Evolutionary conservation across 2,329 filamentous ascomycete species (phyloP).

Genomic region (Blastomyces silverae): DNA sequence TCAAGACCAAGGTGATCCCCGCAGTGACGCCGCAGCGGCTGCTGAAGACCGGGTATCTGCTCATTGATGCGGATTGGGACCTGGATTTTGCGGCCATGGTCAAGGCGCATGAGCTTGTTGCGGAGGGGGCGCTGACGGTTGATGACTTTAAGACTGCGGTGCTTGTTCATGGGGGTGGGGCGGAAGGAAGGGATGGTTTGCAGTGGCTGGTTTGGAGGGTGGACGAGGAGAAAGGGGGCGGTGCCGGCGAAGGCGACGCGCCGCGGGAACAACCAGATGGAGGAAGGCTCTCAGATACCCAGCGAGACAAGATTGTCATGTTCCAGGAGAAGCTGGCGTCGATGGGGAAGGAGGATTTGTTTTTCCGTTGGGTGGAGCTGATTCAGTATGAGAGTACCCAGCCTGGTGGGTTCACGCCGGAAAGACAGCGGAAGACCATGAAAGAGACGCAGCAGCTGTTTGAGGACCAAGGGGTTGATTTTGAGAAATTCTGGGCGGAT

Average conservation of each 20-base stretch:
- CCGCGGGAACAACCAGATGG: conserved; percentile 26
- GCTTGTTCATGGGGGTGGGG: conserved; percentile 56
- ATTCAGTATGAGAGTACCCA: conserved; percentile 78
- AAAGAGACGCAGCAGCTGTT: conserved; percentile 71
- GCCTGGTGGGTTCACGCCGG: conserved; percentile 69
- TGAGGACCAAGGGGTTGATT: conserved; percentile 66
- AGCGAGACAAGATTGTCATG: conserved; percentile 62
- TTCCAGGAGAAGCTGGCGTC: conserved; percentile 70
- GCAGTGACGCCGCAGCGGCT: conserved; percentile 64
- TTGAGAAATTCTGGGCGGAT: conserved; percentile 70
- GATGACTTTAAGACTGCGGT: conserved; percentile 66
- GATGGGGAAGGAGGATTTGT: conserved; percentile 79
- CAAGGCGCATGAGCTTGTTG: conserved; percentile 61
- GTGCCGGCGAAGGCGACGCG: background rate
- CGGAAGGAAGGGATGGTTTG: conserved; percentile 55
- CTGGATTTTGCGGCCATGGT: conserved; percentile 80
- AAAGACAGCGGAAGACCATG: conserved; percentile 65
- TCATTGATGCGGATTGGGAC: conserved; percentile 80
- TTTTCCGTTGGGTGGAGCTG: conserved; percentile 88
- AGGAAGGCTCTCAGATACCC: conserved; percentile 43
- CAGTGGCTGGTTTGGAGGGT: conserved; percentile 58
- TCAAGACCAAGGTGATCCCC: conserved; percentile 53
- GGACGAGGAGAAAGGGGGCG: conserved; percentile 46
- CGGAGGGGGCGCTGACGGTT: conserved; percentile 46
- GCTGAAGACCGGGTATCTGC: conserved; percentile 77